Base-by-base conservation (phyloP, 2,329 filamentous ascomycete genomes). In the Penicillium brevicompactum region DNA sequence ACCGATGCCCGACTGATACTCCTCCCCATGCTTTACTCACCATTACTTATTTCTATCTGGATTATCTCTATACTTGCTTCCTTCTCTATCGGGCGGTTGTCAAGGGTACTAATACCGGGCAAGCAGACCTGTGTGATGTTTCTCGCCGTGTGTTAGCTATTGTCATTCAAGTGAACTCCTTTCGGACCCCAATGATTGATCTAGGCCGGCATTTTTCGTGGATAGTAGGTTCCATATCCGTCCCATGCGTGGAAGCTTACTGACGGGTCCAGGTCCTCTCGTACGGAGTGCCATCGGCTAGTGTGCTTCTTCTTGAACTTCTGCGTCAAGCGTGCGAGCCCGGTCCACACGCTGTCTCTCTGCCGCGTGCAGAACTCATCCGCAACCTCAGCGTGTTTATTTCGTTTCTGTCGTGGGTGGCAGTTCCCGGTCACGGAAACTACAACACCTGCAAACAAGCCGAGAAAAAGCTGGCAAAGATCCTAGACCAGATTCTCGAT, bases 11-110 rank as follows among this genome's bases (percentile, higher is more conserved):
- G 22, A 54, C 56, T 11, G 47, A 55, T 13, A 56, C 62, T 43
- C 49, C 50, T 4, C 55, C 54, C 27, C 46, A 63, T 9, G 57
- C 56, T 11, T 64, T 55, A 21, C 59, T 71, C 27, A 58, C 56
- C 2, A 51, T 61, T 21, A 62, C 66, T 31, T 64, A 71, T 16
- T 55, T 68, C 27, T 73, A 73, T 56, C 60, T 74, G 14, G 70
- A 73, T 34, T 73, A 70, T 48, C 59, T 73, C 2, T 71, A 74
- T 42, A 72, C 70, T 4, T 64, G 66, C 24, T 74, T 74, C 51
- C 51, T 74, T 6, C 61, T 74, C 1, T 68, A 72, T 48, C 55
- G 72, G 18, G 64, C 70, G 21, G 57, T 73, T 13, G 65, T 70
- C 16, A 74, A 72, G 49, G 64, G 68, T 32, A 69, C 67, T 0